Evolutionary conservation across 106 monocot genomes (phyloP), one percentile per base, ranked within the genome.

Genomic region (Allium sativum): DNA sequence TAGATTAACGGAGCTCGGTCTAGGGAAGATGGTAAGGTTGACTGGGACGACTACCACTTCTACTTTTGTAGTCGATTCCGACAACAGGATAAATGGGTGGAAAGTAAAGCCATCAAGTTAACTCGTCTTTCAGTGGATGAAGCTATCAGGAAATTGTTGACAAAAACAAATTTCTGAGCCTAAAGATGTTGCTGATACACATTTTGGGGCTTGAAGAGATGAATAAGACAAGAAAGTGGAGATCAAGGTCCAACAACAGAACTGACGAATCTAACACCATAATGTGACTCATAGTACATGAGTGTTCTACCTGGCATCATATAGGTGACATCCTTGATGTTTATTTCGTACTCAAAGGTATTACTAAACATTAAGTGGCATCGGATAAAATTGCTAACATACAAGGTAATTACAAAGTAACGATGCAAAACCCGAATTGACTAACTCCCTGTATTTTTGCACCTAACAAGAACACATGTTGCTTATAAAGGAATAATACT

Each of bases 381-480:
- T 86, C 86, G 89, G 94, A 94, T 79, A 90, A 94, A 67, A 90
- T 94, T 58, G 68, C 86, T 59, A 74, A 86, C 53, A 94, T 94
- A 59, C 94, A 90, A 83, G 86, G 89, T 45, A 89, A 94, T 61
- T 94, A 94, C 52, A 90, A 89, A 58, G 81, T 86, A 22, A 90
- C 89, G 52, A 67, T 94, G 17, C 94, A 94, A 50, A 94, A 79
- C 62, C 93, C 86, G 17, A 90, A 84, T 22, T 81, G 86, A 46
- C 57, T 94, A 48, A 86, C 90, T 57, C 94, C 94, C 44, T 89
- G 83, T 3, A 94, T 94, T 54, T 94, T 94, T 81, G 94, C 86
- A 51, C 83, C 81, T 7, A 89, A 94, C 77, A 89, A 81, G 52
- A 81, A 89, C 59, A 79, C 82, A 40, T 94, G 78, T 53, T 90